Evolutionary conservation across 1,139 yeast genomes (phyloP), one percentile per base, ranked within the genome.

Genomic region (Kodamaea arcana): DNA sequence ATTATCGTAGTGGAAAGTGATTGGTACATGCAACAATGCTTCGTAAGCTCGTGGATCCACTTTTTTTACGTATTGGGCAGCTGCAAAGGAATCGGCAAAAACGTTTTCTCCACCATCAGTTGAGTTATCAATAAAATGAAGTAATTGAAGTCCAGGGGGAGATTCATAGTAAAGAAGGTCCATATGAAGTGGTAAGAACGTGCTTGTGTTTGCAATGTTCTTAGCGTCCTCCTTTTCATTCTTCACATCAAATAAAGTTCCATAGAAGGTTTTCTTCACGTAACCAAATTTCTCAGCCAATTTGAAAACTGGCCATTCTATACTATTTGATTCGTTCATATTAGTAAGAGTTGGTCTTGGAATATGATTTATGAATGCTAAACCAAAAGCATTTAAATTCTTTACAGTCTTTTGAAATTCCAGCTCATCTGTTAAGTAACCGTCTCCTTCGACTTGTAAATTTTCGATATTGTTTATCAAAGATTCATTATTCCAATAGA

Each of bases 71-170:
- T 67, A 58, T 30, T 70, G 56, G 0, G 83, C 87, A 3, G 88
- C 92, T 10, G 75, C 65, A 54, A 78, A 83, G 2, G 88, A 75
- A 55, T 85, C 94, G n/a, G 79, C 78, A 62, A 83, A 84, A 9
- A 80, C 59, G 34, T 79, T 81, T 35, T 82, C 88, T 3, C 90
- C 90, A 3, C 92, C 94, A 2, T 48, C 42, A 4, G 84, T 74
- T 5, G 75, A 66, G 54, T 84, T 84, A 33, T 75, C 67, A 32
- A 84, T 72, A 34, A 78, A 71, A 48, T 84, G 94, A 30, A 85
- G 65, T 24, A 83, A 56, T 51, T 85, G 94, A 26, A 84, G 63
- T 0, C 94, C 94, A 0, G 95, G 95, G 2, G 94, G 94, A 8
- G 88, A 79, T 54, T 85, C 92, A 51, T 83, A 80, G 58, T 84